Base-by-base conservation (phyloP, 148 eudicot genomes). In the Spergularia marina region DNA sequence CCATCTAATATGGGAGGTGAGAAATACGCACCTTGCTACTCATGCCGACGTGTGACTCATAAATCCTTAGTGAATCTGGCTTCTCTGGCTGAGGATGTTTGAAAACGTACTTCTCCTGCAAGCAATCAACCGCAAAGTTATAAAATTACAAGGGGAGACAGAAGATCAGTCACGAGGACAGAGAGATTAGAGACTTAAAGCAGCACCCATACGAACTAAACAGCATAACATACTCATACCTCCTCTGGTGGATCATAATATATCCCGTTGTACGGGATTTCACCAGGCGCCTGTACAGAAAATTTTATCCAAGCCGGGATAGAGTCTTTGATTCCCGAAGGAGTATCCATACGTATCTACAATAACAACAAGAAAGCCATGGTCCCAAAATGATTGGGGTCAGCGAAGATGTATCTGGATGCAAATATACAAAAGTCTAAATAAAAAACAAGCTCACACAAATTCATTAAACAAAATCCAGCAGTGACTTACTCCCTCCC, bases 271-370 rank as follows among this genome's bases (percentile, higher is more conserved):
- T 83, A 96, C 16, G 99, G 98, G 77, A 96, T 92, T 83, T 92
- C 97, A 53, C 87, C 89, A 30, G 98, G 95, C 65, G 97, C 88
- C 83, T 96, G 99, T 47, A 96, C 87, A 20, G 97, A 89, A 78
- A 87, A 96, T 78, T 92, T 96, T 77, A 96, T 91, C 99, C 99
- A 96, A 65, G 99, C 98, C 66, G 99, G 97, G 81, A 96, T 92
- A 10, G 99, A 92, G 84, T 96, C 99, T 82, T 96, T 92, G 62
- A 88, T 82, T 68, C 99, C 99, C 68, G 99, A 88, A 59, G 98
- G 98, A 81, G 99, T 91, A 82, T 91, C 93, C 99, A 96, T 96
- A 70, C 94, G 97, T 74, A 96, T 89, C 99, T 96, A 81, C 36
- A 64, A 72, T 53, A 39, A 18, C 21, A 17, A 69, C 49, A 21